Percentiles rank a stretch among this genome's conserved stretches.
phyloP scores from a whole-genome alignment of 129 eudicot species.

The Tagetes erecta region DNA sequence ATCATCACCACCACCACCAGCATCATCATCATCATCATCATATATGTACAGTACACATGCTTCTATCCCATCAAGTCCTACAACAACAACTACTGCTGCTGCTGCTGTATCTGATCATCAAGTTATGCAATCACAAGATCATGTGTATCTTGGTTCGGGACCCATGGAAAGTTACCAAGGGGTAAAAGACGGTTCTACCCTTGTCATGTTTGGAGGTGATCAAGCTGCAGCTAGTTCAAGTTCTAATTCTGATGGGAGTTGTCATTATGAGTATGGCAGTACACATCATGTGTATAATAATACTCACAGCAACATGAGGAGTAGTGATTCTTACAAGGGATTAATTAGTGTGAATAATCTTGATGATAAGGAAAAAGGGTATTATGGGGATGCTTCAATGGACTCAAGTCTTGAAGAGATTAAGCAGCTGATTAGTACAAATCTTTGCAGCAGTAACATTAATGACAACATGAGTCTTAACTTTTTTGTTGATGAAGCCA shows the following conservation, averaged over 20 bases:
- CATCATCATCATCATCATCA: conserved; percentile 27
- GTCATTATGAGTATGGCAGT: conserved; percentile 28
- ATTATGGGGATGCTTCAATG: conserved; percentile 42
- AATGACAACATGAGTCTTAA: conserved; percentile 34
- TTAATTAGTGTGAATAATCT: conserved; percentile 23
- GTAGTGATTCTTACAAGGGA: conserved; percentile 37
- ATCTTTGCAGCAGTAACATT: conserved; percentile 37
- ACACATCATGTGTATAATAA: conserved; percentile 29
- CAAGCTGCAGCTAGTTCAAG: conserved; percentile 46
- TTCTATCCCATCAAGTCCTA: conserved; percentile 32
- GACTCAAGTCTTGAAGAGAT: conserved; percentile 77
- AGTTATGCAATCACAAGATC: conserved; percentile 39
- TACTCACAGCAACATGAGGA: conserved; percentile 28
- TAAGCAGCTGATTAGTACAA: conserved; percentile 77
- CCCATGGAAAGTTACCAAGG: conserved; percentile 39
- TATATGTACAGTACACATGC: conserved; percentile 24
- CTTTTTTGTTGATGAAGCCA: conserved; percentile 64
- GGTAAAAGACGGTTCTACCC: conserved; percentile 38
- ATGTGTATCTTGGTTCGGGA: conserved; percentile 30
- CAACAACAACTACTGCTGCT: conserved; percentile 2
- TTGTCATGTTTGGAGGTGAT: conserved; percentile 52
- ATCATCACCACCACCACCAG: conserved; percentile 39
- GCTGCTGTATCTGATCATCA: not conserved
- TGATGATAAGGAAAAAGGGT: conserved; percentile 31
- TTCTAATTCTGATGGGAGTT: conserved; percentile 80